A percentile compares a stretch with the other conserved stretches of the same genome.
Evolutionary conservation across 108 stramenopile genomes (phyloP).

Genomic region (Nannochloropsis gaditana): DNA sequence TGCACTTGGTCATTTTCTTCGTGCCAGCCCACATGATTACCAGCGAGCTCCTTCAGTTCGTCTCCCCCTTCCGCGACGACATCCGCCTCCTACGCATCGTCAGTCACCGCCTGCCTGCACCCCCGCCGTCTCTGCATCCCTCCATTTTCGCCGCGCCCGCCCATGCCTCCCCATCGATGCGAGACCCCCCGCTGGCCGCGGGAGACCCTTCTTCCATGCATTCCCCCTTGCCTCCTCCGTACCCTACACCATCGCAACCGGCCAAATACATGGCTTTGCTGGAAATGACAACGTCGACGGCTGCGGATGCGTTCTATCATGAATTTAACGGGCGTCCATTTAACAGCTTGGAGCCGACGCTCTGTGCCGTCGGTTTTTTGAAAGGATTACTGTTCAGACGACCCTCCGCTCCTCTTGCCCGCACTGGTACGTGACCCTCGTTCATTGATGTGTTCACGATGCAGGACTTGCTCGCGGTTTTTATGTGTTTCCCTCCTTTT

Average conservation of each 20-base stretch:
- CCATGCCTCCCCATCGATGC: background rate
- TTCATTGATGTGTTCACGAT: background rate
- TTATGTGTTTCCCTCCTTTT: too few relatives aligned
- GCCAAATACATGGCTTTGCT: slow-evolving; percentile 49
- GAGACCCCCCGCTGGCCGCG: background rate
- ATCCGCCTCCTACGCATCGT: slow-evolving; percentile 37
- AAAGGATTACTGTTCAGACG: slow-evolving; percentile 27
- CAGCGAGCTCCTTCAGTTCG: slow-evolving; percentile 41
- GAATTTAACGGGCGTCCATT: slow-evolving; percentile 46
- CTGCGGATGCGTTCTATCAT: slow-evolving; percentile 39
- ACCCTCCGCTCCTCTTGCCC: slow-evolving; percentile 10
- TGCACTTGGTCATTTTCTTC: slow-evolving; percentile 35
- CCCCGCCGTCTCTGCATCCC: background rate
- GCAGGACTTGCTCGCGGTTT: too few relatives aligned
- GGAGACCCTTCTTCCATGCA: background rate
- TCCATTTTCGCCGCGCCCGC: background rate
- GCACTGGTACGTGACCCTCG: background rate
- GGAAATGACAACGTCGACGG: slow-evolving; percentile 23
- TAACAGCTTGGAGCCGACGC: slow-evolving; percentile 47
- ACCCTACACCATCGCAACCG: background rate
- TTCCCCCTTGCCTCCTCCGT: background rate
- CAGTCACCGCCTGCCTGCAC: slow-evolving; percentile 35
- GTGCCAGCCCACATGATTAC: slow-evolving; percentile 51
- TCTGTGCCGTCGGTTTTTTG: slow-evolving; percentile 43
- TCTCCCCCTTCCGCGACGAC: slow-evolving; percentile 36